Base-by-base conservation (phyloP, 2,329 filamentous ascomycete species). In the Hymenoscyphus fructigenus region DNA sequence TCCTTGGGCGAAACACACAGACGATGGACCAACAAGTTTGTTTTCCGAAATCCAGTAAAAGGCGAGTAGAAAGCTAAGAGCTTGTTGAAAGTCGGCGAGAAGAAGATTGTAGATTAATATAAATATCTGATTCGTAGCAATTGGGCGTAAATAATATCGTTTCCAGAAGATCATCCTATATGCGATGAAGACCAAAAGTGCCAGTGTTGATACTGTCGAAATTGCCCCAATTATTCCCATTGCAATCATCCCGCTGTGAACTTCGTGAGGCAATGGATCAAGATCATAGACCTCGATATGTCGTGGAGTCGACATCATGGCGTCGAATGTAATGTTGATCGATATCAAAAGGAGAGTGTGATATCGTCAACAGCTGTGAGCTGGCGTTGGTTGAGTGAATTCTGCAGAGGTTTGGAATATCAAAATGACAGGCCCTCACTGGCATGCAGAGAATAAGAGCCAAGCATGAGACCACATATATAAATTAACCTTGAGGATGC, bases 211-310 rank as follows among this genome's bases (percentile, higher is more conserved):
- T 20, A 80, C 50, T 65, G 82, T 79, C 12, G 82, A 84, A 7
- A 83, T 65, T 50, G 82, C 76, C 17, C 78, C 82, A 29, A 84
- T 72, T 32, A 73, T 69, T 28, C 81, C 77, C 63, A 84, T 79
- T 17, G 94, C 90, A 32, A 96, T 86, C 69, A 99, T 88, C 75
- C 98, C 95, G 71, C 90, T 83, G 20, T 93, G 91, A 63, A 98
- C 88, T 60, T 97, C 93, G 20, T 90, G 86, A 0, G 95, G 95
- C n/a, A 99, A 82, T 12, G 93, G 94, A 75, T 97, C 91, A 10
- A 98, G 26, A 14, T 57, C n/a, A 50, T 9, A 14, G n/a, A 10
- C 6, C 41, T 47, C 20, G 44, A 23, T 3, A 50, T 50, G 44
- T 20, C 44, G n/a, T 50, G n/a, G 44, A 23, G 10, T 26, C 20